Conservation (phyloP, 495 filamentous ascomycete genomes). For the Rostrohypoxylon terebratum region DNA sequence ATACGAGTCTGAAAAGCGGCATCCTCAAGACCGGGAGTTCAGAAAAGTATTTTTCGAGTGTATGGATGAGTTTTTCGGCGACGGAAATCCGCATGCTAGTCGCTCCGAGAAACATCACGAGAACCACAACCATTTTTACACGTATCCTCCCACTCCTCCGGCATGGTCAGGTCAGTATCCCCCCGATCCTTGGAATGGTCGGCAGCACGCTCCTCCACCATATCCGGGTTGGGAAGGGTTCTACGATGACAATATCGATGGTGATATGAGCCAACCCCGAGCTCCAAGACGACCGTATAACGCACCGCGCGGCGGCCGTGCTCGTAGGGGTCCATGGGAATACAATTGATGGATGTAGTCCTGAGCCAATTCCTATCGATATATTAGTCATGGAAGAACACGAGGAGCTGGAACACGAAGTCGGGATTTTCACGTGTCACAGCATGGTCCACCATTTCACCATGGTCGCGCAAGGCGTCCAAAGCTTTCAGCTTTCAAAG, state of each 20-base stretch:
- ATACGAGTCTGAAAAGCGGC: conserved; percentile 22
- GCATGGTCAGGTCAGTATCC: conserved; percentile 21
- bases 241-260: background rate
- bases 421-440: conserved; percentile 35
- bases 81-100: conserved; percentile 9
- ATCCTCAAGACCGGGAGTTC: conserved; percentile 9
- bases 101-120: conserved; percentile 15
- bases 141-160: conserved; percentile 14
- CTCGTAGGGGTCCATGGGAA: conserved; percentile 3
- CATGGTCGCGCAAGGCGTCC: background rate
- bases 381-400: background rate
- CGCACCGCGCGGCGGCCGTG: background rate
- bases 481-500: conserved; percentile 10
- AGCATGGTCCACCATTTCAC: conserved; percentile 18
- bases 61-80: conserved; percentile 13
- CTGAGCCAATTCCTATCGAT: background rate
- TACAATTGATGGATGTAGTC: background rate
- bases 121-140: conserved; percentile 26
- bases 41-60: conserved; percentile 10
- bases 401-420: conserved; percentile 21
- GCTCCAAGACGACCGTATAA: conserved; percentile 16
- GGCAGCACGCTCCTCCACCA: conserved; percentile 12
- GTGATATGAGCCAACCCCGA: background rate
- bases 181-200: conserved; percentile 11
- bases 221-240: background rate